Evolutionary conservation across 163 green algal species (phyloP), one percentile per base, ranked within the genome.

Genomic region (Prototheca wickerhamii): DNA sequence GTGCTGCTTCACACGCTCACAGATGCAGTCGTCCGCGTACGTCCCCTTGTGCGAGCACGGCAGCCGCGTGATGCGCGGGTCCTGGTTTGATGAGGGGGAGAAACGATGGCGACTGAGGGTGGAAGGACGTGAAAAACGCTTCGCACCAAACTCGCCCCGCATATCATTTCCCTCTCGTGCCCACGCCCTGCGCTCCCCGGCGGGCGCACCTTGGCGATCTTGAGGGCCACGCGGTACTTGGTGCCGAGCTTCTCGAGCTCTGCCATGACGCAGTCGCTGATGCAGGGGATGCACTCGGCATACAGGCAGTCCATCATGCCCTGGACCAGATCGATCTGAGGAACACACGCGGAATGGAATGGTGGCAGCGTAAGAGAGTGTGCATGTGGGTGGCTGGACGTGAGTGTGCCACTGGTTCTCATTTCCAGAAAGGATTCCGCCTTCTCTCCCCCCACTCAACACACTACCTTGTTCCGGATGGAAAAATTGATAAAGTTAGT

Each of bases 401-500:
- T 15, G 37, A 44, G 37, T 44, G 10, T 1, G 10, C 10, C 37
- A 44, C 37, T 44, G 37, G 10, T 44, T 44, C 10, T 44, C 37
- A 44, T 44, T 15, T 21, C 37, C 15, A 15, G 10, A 0, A 44
- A 21, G 37, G 37, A 44, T 15, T 23, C 15, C 40, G 15, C 10
- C 40, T 49, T 23, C 40, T 49, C 40, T 10, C 40, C 40, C 10
- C 10, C 40, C 40, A 15, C 46, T 12, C 49, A 73, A 18, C 43
- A 25, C 34, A 50, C 37, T 57, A 94, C 86, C 81, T 99, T 98
- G 83, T 98, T 99, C 52, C 94, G 89, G 61, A 99, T 97, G 57
- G 87, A 94, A 65, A 99, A 98, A 72, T 99, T 98, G 76, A 99
- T 99, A 78, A 99, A 99, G 82, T 99, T 99, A 58, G 94, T 99